Evolutionary conservation across 352 stramenopile genomes (phyloP).

Genomic region (Globisporangium spiculum): DNA sequence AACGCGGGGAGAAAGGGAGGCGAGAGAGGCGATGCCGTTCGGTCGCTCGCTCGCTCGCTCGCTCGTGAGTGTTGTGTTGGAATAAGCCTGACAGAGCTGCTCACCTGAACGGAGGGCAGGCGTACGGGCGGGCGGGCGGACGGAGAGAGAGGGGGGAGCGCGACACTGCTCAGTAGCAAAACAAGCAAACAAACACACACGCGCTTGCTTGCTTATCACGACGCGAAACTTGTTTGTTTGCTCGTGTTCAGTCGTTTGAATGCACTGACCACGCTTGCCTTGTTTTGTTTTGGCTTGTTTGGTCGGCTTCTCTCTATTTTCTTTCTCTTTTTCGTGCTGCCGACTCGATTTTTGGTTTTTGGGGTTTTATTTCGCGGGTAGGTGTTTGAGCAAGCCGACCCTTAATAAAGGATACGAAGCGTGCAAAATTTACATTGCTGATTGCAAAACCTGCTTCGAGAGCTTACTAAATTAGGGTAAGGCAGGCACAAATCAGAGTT

Average conservation of each 20-base stretch:
- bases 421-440: background rate
- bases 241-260: background rate
- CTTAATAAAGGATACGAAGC: background rate
- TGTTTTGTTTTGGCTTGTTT: background rate
- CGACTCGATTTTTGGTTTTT: background rate
- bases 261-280: background rate
- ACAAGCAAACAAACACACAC: background rate
- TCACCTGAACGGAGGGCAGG: background rate
- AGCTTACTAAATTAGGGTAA: background rate
- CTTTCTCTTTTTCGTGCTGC: background rate
- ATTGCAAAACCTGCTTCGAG: background rate
- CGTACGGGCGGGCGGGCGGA: too few relatives aligned
- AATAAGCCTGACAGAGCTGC: background rate
- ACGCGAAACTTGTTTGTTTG: background rate
- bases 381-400: background rate
- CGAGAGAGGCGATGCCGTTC: background rate
- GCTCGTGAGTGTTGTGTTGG: background rate
- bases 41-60: constrained; percentile 3
- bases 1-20: background rate
- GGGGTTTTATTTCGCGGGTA: background rate
- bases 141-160: background rate
- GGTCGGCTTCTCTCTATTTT: background rate
- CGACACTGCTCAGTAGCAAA: background rate
- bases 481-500: background rate
- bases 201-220: background rate